Evolutionary conservation across 345 rosid genomes (phyloP).

Genomic region (Eucalyptus pauciflora): DNA sequence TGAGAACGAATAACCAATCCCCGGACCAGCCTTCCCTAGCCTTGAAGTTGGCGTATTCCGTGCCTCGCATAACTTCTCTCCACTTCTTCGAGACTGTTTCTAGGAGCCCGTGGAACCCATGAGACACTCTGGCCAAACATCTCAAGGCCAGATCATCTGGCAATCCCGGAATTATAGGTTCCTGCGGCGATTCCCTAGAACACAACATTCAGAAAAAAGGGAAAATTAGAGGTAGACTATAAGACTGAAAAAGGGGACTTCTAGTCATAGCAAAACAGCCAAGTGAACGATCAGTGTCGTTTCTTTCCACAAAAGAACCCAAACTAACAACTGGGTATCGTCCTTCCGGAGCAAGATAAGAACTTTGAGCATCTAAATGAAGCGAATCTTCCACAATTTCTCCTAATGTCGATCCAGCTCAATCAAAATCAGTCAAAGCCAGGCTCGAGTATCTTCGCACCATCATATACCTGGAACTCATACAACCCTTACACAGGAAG

Average conservation of each 20-base stretch:
- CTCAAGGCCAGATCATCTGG: constrained; percentile 75
- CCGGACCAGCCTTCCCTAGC: constrained; percentile 56
- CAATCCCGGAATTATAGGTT: constrained; percentile 55
- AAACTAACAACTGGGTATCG: not conserved
- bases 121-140: constrained; percentile 65
- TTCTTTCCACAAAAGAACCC: not conserved
- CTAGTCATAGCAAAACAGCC: not conserved
- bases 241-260: not conserved
- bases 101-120: constrained; percentile 58
- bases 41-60: constrained; percentile 38
- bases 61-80: constrained; percentile 55
- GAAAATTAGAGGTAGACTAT: not conserved
- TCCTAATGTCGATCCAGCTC: not conserved
- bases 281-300: not conserved
- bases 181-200: constrained; percentile 32
- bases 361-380: not conserved
- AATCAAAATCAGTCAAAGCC: not conserved
- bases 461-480: not conserved
- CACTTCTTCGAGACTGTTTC: constrained; percentile 63
- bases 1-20: constrained; percentile 68
- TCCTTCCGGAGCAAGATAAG: not conserved
- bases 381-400: not conserved
- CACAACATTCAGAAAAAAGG: not conserved
- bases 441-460: not conserved
- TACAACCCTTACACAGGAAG: not conserved